A percentile compares a stretch with the other conserved stretches of the same genome.
Conservation (phyloP, 495 filamentous ascomycete species). For the Penicillium canariense region DNA sequence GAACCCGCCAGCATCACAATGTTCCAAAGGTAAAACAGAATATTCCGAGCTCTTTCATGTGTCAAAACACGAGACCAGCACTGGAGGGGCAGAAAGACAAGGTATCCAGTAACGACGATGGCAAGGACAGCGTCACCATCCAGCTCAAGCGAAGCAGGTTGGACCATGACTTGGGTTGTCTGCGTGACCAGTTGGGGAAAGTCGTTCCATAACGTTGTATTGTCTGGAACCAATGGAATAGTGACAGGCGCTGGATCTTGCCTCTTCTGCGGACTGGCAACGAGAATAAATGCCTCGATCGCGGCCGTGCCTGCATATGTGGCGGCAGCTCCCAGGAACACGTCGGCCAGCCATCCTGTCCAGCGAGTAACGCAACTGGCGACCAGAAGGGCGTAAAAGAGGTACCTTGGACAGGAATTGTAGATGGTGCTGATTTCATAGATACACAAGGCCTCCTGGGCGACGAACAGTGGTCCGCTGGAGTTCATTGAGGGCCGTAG, state of each 20-base stretch:
- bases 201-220: slow-evolving; percentile 12
- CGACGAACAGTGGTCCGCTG: slow-evolving; percentile 31
- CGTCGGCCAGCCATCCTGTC: slow-evolving; percentile 35
- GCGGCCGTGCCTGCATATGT: slow-evolving; percentile 38
- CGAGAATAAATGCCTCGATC: slow-evolving; percentile 35
- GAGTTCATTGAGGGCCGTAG: slow-evolving; percentile 9
- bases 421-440: slow-evolving; percentile 40
- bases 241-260: slow-evolving; percentile 17
- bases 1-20: slow-evolving; percentile 33
- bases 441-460: slow-evolving; percentile 32
- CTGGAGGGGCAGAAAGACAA: slow-evolving; percentile 37
- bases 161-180: slow-evolving; percentile 16
- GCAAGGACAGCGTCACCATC: slow-evolving; percentile 37
- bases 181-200: slow-evolving; percentile 30
- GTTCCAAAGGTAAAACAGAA: slow-evolving; percentile 34
- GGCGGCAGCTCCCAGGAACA: slow-evolving; percentile 33
- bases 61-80: slow-evolving; percentile 33
- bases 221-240: slow-evolving; percentile 25
- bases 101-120: slow-evolving; percentile 38
- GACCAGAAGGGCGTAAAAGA: slow-evolving; percentile 34
- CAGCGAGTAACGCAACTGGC: slow-evolving; percentile 32
- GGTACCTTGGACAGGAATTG: slow-evolving; percentile 35
- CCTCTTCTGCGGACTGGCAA: slow-evolving; percentile 16
- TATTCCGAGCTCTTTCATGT: slow-evolving; percentile 23
- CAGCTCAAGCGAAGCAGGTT: slow-evolving; percentile 30